Base-by-base conservation (phyloP, 2,329 filamentous ascomycete genomes). In the Aspergillus pseudoterreus region DNA sequence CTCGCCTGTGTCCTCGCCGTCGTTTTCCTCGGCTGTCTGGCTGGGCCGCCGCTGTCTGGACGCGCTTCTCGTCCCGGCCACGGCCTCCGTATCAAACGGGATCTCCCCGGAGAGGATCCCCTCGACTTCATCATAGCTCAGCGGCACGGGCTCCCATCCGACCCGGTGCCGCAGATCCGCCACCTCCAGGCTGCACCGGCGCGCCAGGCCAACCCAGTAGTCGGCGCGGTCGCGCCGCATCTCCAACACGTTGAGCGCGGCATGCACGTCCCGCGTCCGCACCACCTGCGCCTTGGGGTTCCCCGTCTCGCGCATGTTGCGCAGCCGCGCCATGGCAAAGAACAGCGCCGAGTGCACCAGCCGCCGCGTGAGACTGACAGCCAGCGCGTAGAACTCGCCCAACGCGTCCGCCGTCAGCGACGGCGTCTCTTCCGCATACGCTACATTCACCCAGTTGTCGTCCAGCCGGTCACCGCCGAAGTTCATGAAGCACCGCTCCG, bases 401-500 rank as follows among this genome's bases (percentile, higher is more conserved):
- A 95, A 78, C 0, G 88, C 84, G 1, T 88, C 91, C 6, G 84
- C 81, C 58, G 87, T 84, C 19, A 96, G 82, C 0, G 86, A 83
- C 0, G 91, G 91, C 3, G 75, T 75, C 50, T 82, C 78, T 3
- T 62, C 62, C 47, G 68, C 67, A 24, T 80, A 77, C 17, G 79
- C 78, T 6, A 88, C 61, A 36, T 75, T 76, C 32, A 73, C 75
- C 89, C 88, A 95, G 64, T 89, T 91, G 50, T 82, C 78, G 49
- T 83, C 81, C 11, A 77, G 71, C 39, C 80, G 74, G 2, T 75
- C 67, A 11, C 79, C 78, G 54, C 74, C 75, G 19, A 72, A 60
- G 53, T 92, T 92, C 89, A 95, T 92, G 65, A 92, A 94, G 1
- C 92, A 61, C 1, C 76, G 75, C 43, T 81, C 76, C 0, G 87